Evolutionary conservation across 1,139 yeast genomes (phyloP).

Genomic region (Zygoascus hellenicus): DNA sequence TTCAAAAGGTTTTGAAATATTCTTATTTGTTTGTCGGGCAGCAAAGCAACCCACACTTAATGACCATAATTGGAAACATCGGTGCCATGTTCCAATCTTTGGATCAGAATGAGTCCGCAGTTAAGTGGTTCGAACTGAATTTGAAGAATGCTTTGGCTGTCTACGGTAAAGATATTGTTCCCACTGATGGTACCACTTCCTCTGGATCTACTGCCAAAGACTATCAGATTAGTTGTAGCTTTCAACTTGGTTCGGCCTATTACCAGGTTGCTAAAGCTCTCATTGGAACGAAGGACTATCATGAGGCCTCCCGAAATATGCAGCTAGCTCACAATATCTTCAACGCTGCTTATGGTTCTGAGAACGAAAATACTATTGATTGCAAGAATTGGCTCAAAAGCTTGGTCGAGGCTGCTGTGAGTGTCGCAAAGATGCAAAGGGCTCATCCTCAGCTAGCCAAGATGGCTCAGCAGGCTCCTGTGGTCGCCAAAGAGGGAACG

Average conservation of each 20-base stretch:
- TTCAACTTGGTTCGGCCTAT: slow-evolving; percentile 42
- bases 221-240: too few species aligned
- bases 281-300: slow-evolving; percentile 47
- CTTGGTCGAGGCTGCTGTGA: slow-evolving; percentile 35
- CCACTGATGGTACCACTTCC: slow-evolving; percentile 30
- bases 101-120: slow-evolving; percentile 44
- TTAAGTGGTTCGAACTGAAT: slow-evolving; percentile 46
- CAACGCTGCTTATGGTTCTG: slow-evolving; percentile 53
- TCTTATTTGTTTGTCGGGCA: slow-evolving; percentile 51
- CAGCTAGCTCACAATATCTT: slow-evolving; percentile 49
- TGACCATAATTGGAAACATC: slow-evolving; percentile 60
- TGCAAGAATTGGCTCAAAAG: slow-evolving; percentile 57
- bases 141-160: slow-evolving; percentile 42
- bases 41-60: slow-evolving; percentile 57
- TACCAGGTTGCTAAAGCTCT: slow-evolving; percentile 65
- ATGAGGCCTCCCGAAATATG: slow-evolving; percentile 51
- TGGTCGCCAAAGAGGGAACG: neutral
- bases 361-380: slow-evolving; percentile 57
- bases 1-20: slow-evolving; percentile 53
- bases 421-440: slow-evolving; percentile 22
- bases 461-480: slow-evolving; percentile 7
- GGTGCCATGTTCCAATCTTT: slow-evolving; percentile 55
- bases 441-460: slow-evolving; percentile 9
- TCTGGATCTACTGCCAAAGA: too few species aligned
- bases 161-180: slow-evolving; percentile 55